Evolutionary conservation across 108 stramenopile genomes (phyloP).

Genomic region (Skeletonema menzelii): DNA sequence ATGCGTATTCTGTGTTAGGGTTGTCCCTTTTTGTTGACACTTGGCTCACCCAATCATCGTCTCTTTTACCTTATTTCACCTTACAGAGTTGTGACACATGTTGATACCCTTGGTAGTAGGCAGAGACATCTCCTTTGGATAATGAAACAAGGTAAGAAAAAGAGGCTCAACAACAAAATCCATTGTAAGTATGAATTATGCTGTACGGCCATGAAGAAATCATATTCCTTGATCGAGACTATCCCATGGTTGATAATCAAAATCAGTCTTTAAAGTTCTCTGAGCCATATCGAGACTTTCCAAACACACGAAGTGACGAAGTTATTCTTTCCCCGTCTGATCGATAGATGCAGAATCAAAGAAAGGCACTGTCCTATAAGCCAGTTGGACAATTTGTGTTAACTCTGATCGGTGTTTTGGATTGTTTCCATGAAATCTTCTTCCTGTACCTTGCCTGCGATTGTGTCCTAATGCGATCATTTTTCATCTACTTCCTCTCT

Average conservation of each 20-base stretch:
- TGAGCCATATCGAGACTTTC: slow-evolving; percentile 21
- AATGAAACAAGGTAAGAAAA: slow-evolving; percentile 7
- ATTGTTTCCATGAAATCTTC: background rate
- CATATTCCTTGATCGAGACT: slow-evolving; percentile 40
- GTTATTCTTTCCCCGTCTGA: slow-evolving; percentile 92
- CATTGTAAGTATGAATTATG: background rate
- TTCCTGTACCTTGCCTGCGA: background rate
- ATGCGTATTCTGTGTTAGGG: background rate
- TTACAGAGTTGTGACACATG: background rate
- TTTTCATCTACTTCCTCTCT: background rate
- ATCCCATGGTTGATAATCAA: slow-evolving; percentile 47
- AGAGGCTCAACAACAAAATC: background rate
- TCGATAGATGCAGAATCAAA: slow-evolving; percentile 81
- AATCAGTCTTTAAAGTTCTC: slow-evolving; percentile 57
- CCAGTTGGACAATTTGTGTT: slow-evolving; percentile 88
- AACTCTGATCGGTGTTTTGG: slow-evolving; percentile 76
- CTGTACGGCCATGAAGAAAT: slow-evolving; percentile 38
- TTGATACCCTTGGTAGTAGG: background rate
- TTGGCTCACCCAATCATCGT: background rate
- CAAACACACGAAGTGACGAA: slow-evolving; percentile 67
- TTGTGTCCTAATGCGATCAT: background rate
- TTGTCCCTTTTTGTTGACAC: background rate
- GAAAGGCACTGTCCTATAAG: slow-evolving; percentile 89
- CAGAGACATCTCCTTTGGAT: background rate
- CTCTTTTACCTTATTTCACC: background rate